Conservation (phyloP, 257 asterid species). For the Forsythia suspensa region DNA sequence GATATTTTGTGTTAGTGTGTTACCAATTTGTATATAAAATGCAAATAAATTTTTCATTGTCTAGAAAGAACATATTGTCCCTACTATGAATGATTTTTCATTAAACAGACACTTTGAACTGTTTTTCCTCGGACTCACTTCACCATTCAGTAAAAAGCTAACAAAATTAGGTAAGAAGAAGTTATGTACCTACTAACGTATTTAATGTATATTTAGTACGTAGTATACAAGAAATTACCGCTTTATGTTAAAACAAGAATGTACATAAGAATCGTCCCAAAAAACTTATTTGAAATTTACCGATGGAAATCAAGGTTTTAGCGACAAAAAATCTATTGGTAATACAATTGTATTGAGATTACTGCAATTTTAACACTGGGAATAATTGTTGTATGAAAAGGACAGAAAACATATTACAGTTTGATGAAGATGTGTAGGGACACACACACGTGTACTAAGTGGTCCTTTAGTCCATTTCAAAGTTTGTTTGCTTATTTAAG, state of each 20-base stretch:
- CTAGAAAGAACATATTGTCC: constrained; percentile 18
- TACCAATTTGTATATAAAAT: constrained; percentile 15
- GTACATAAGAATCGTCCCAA: too few relatives aligned
- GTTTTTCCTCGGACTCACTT: neutral
- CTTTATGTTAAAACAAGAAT: too few relatives aligned
- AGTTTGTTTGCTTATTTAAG: constrained; percentile 38
- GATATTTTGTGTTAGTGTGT: constrained; percentile 32
- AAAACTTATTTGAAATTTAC: too few relatives aligned
- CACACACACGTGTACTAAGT: constrained; percentile 41
- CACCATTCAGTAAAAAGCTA: neutral
- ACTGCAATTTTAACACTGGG: neutral
- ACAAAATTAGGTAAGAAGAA: neutral
- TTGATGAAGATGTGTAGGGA: constrained; percentile 32
- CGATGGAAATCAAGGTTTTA: too few relatives aligned
- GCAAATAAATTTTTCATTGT: constrained; percentile 29
- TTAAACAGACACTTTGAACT: neutral
- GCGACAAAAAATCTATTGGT: too few relatives aligned
- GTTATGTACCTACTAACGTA: too few relatives aligned
- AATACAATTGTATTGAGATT: too few relatives aligned
- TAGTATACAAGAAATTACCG: too few relatives aligned
- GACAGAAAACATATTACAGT: constrained; percentile 5
- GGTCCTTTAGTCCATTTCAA: constrained; percentile 37
- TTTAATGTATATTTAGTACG: too few relatives aligned
- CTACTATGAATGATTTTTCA: constrained; percentile 22
- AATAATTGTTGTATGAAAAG: neutral